These are phyloP conservation scores for Crotalaria pallida DNA, from an alignment of 306 rosid genomes.

Conservation along the genomic window DNA sequence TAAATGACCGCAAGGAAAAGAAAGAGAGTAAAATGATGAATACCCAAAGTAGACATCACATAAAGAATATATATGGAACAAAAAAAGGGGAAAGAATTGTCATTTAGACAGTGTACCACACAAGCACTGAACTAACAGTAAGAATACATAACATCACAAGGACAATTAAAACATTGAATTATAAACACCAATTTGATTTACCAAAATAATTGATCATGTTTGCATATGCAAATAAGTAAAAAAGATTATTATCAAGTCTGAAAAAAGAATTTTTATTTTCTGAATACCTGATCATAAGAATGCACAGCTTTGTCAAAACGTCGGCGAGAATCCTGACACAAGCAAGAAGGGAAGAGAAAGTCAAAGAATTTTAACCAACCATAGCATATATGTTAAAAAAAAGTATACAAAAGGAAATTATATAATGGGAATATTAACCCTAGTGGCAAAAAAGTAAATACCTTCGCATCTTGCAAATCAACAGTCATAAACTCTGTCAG, in stretches of 20 bases:
- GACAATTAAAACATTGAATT: constrained; percentile 5
- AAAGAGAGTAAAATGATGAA: neutral
- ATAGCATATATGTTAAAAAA: neutral
- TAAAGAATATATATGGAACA: neutral
- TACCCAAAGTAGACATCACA: constrained; percentile 3
- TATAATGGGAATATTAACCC: neutral
- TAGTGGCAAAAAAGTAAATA: constrained; percentile 19
- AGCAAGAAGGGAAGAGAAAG: constrained; percentile 2
- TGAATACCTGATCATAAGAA: constrained; percentile 84
- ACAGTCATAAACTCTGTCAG: constrained; percentile 63
- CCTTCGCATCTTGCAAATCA: constrained; percentile 84
- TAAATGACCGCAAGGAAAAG: neutral
- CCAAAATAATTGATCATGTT: neutral
- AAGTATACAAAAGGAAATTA: neutral
- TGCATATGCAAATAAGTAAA: neutral
- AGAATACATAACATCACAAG: constrained; percentile 14
- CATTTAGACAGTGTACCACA: neutral
- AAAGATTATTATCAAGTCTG: neutral
- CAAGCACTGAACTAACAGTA: neutral
- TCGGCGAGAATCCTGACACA: constrained; percentile 68
- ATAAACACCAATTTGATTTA: constrained; percentile 5
- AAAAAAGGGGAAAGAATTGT: neutral
- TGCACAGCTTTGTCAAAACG: constrained; percentile 77
- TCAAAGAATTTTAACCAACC: neutral
- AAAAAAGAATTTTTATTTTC: constrained; percentile 15